These are phyloP conservation scores for Pyrenophora graminea DNA, from an alignment of 2,329 filamentous ascomycete genomes.

Conservation along the genomic window DNA sequence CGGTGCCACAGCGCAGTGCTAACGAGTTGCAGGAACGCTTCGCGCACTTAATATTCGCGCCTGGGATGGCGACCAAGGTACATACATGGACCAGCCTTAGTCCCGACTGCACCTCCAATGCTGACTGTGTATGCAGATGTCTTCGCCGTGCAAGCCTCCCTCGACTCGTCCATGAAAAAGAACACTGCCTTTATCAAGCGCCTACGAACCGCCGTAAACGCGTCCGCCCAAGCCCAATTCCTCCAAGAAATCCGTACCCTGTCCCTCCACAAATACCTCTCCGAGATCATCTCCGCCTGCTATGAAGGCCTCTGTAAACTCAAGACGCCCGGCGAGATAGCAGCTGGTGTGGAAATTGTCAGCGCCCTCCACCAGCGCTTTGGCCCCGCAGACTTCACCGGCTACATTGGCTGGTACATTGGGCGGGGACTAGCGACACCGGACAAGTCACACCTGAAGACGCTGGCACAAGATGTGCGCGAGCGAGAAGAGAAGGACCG, in stretches of 20 bases:
- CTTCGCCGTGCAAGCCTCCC: slow-evolving; percentile 74
- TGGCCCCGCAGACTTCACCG: slow-evolving; percentile 85
- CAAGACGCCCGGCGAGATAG: slow-evolving; percentile 88
- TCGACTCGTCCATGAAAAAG: slow-evolving; percentile 96
- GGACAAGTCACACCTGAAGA: slow-evolving; percentile 82
- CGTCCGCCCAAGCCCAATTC: slow-evolving; percentile 79
- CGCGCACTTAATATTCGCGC: slow-evolving; percentile 83
- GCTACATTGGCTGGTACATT: slow-evolving; percentile 88
- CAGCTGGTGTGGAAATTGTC: slow-evolving; percentile 88
- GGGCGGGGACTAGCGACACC: slow-evolving; percentile 90
- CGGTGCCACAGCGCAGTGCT: slow-evolving; percentile 15
- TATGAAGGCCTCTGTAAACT: slow-evolving; percentile 92
- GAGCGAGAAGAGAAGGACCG: slow-evolving; percentile 97
- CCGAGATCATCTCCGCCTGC: slow-evolving; percentile 93
- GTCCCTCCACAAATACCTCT: slow-evolving; percentile 94
- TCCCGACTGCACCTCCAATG: slow-evolving; percentile 7
- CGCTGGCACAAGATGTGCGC: slow-evolving; percentile 75
- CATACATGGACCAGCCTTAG: slow-evolving; percentile 20
- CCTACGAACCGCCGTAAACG: slow-evolving; percentile 83
- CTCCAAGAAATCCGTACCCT: slow-evolving; percentile 86
- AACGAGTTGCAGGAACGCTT: slow-evolving; percentile 71
- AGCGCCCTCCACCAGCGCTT: slow-evolving; percentile 96
- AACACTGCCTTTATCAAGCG: slow-evolving; percentile 98
- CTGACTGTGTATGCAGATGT: slow-evolving; percentile 62
- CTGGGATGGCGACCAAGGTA: slow-evolving; percentile 89